Conservation (phyloP, 2,329 filamentous ascomycete genomes). For the Mycosphaerella arachidis region DNA sequence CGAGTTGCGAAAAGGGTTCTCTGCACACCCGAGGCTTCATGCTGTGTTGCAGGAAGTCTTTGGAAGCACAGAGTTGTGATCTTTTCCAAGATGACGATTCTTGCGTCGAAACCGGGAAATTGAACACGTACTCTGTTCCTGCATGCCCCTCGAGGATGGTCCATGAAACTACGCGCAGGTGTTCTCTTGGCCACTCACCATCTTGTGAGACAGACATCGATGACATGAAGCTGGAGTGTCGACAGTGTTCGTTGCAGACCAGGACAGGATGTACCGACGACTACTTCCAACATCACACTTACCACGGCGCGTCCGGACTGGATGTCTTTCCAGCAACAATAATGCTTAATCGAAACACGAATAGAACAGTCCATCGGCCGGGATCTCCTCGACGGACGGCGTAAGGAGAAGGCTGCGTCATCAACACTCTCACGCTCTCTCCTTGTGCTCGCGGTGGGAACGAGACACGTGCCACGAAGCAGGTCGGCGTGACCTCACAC, state of each 20-base stretch:
- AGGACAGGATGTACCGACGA: not conserved
- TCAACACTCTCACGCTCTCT: not conserved
- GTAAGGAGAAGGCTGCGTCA: constrained; percentile 2
- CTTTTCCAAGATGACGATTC: not conserved
- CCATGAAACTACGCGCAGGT: not conserved
- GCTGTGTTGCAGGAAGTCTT: not conserved
- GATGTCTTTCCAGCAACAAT: not conserved
- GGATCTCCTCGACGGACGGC: not conserved
- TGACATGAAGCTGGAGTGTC: not conserved
- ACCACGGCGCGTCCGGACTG: not conserved
- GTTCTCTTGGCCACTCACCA: not conserved
- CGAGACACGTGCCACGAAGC: not conserved
- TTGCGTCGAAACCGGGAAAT: not conserved
- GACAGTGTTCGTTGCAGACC: not conserved
- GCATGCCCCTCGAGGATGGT: not conserved
- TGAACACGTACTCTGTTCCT: not conserved
- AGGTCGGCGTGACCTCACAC: not conserved
- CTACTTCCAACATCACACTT: not conserved
- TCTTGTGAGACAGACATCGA: not conserved
- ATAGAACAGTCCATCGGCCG: not conserved
- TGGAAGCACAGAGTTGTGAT: not conserved
- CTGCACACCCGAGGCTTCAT: not conserved
- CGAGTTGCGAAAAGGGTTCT: not conserved
- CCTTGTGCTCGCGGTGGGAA: constrained; percentile 2
- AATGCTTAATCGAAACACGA: not conserved